Evolutionary conservation across 768 basidiomycete genomes (phyloP), one percentile per base, ranked within the genome.

Genomic region (Termitomyces sp.): DNA sequence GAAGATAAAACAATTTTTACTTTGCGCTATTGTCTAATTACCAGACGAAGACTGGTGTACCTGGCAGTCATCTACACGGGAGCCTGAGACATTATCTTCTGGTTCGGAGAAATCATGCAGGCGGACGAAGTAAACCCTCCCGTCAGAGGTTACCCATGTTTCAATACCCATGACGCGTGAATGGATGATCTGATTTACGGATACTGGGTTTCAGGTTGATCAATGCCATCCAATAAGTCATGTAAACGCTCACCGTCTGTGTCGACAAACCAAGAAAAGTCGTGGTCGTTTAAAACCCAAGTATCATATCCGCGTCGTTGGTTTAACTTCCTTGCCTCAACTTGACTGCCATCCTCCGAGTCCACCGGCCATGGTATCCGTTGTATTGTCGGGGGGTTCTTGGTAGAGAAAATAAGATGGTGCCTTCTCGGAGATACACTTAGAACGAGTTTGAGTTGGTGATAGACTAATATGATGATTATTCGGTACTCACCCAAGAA

Each of bases 121-220:
- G 56, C 82, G 82, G 7, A 90, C 89, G 59, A 91, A 81, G 66
- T 94, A 94, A 10, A 80, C 89, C 64, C 90, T 73, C 39, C 91
- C 91, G 59, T 94, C 91, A 6, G 89, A 90, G 2, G 91, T 90
- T 46, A 91, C 80, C 91, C 91, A 94, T 0, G 83, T 83, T 69
- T 93, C 91, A 12, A 84, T 80, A 23, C 82, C 82, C 23, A 82
- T 80, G 3, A 72, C 65, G 54, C 81, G 77, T 40, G 83, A 82
- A 63, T 83, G 73, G 25, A 78, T 65, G n/a, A 94, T 85, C 53
- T 83, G 76, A 10, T 69, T 68, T n/a, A 92, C 78, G n/a, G 77
- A 75, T 9, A 90, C 91, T 91, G 44, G 9, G 34, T 17, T 43
- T 10, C 6, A n/a, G 28, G 16, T 19, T 27, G 3, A n/a, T 40